These are phyloP conservation scores for Sequoiadendron giganteum DNA, from an alignment of 75 land plant species.

Conservation along the genomic window DNA sequence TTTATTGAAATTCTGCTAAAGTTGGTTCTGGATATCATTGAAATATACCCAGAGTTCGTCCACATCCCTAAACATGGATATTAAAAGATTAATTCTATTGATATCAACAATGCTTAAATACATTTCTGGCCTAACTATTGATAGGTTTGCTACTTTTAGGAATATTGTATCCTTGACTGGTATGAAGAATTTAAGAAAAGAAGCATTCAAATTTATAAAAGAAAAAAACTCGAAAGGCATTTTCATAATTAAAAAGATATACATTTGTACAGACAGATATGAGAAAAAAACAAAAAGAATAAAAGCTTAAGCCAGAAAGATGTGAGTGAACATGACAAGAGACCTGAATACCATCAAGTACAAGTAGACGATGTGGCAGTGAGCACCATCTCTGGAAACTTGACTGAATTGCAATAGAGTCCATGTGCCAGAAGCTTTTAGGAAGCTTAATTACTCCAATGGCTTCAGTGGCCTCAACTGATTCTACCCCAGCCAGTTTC, in stretches of 20 bases:
- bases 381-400: constrained; percentile 42
- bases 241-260: not conserved
- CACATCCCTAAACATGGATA: not conserved
- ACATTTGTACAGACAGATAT: not conserved
- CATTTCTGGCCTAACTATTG: not conserved
- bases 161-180: not conserved
- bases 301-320: not conserved
- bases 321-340: not conserved
- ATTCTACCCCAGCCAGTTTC: constrained; percentile 82
- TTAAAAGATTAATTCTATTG: not conserved
- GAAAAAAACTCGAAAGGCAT: not conserved
- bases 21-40: not conserved
- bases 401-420: constrained; percentile 17
- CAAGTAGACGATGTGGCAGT: constrained; percentile 62
- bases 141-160: not conserved
- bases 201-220: not conserved
- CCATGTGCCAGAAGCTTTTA: constrained; percentile 44
- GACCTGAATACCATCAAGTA: constrained; percentile 98
- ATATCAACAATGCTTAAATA: not conserved
- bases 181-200: not conserved
- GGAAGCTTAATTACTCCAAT: constrained; percentile 77
- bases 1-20: not conserved
- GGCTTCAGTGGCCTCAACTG: constrained; percentile 56
- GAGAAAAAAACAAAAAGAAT: not conserved
- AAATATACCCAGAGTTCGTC: not conserved